Conservation (phyloP, 352 stramenopile genomes). For the Pythium sp. region DNA sequence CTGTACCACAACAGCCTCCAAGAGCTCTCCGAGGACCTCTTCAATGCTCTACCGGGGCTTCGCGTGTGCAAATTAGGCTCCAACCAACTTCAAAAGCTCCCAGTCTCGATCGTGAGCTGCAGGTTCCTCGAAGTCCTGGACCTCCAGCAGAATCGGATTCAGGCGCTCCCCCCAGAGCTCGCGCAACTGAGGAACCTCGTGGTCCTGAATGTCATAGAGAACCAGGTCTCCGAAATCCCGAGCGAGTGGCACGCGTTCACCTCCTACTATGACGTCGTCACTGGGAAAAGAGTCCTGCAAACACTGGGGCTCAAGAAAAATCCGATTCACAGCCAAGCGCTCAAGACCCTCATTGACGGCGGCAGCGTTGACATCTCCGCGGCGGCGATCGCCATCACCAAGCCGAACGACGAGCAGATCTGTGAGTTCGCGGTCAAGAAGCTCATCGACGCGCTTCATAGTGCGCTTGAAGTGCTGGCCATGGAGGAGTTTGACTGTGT, state of each 20-base stretch:
- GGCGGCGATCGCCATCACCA: slow-evolving; percentile 4
- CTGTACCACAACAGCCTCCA: slow-evolving; percentile 43
- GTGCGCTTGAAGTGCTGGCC: slow-evolving; percentile 15
- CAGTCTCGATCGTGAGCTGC: slow-evolving; percentile 32
- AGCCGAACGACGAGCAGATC: slow-evolving; percentile 21
- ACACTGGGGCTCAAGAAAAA: slow-evolving; percentile 49
- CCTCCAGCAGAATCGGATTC: slow-evolving; percentile 50
- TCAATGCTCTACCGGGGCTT: slow-evolving; percentile 32
- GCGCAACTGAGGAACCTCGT: slow-evolving; percentile 26
- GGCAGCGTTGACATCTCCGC: slow-evolving; percentile 5
- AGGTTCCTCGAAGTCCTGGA: slow-evolving; percentile 35
- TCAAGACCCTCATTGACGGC: slow-evolving; percentile 38
- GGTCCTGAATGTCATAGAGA: slow-evolving; percentile 44
- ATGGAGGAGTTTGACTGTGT: slow-evolving; percentile 5
- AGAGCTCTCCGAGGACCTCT: slow-evolving; percentile 45
- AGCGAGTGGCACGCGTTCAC: slow-evolving; percentile 49
- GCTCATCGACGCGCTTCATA: slow-evolving; percentile 46
- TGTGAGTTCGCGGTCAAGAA: slow-evolving; percentile 54
- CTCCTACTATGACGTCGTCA: slow-evolving; percentile 13
- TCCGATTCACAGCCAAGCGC: slow-evolving; percentile 31
- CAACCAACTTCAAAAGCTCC: slow-evolving; percentile 38
- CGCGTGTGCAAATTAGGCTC: slow-evolving; percentile 36
- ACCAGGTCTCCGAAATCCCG: slow-evolving; percentile 41
- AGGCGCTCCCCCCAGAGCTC: slow-evolving; percentile 28
- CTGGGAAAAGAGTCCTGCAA: slow-evolving; percentile 27